Evolutionary conservation across 2,329 filamentous ascomycete genomes (phyloP).

Genomic region (Huntiella abstrusa): DNA sequence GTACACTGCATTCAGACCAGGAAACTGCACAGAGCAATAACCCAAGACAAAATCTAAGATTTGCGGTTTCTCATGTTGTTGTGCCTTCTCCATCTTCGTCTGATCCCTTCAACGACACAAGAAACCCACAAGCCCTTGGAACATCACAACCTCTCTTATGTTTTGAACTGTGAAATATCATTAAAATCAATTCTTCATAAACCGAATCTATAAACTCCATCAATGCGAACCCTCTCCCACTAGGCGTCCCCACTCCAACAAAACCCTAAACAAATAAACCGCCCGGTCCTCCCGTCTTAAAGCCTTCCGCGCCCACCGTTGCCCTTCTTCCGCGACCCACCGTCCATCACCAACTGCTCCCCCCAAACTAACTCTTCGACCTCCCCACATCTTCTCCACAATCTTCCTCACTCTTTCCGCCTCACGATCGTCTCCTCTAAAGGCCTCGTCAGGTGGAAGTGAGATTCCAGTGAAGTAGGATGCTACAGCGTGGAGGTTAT

Average conservation of each 20-base stretch:
- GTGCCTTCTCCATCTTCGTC: too few species aligned
- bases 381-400: constrained; percentile 23
- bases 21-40: too few species aligned
- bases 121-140: too few species aligned
- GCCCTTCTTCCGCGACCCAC: constrained; percentile 48
- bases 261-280: constrained; percentile 57
- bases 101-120: too few species aligned
- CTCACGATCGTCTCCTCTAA: constrained; percentile 17
- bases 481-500: constrained; percentile 54
- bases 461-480: constrained; percentile 51
- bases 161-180: too few species aligned
- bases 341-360: constrained; percentile 29
- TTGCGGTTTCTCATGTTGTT: too few species aligned
- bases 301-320: constrained; percentile 43
- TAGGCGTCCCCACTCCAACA: constrained; percentile 60
- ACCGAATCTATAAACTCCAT: not conserved
- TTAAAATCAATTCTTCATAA: too few species aligned
- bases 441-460: constrained; percentile 6
- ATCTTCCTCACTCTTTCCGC: constrained; percentile 26
- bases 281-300: constrained; percentile 58
- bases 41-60: too few species aligned
- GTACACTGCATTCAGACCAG: too few species aligned
- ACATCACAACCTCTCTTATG: too few species aligned
- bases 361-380: constrained; percentile 11
- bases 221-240: constrained; percentile 40